phyloP scores from a whole-genome alignment of 768 basidiomycete species.

The Mycena kentingensis region DNA sequence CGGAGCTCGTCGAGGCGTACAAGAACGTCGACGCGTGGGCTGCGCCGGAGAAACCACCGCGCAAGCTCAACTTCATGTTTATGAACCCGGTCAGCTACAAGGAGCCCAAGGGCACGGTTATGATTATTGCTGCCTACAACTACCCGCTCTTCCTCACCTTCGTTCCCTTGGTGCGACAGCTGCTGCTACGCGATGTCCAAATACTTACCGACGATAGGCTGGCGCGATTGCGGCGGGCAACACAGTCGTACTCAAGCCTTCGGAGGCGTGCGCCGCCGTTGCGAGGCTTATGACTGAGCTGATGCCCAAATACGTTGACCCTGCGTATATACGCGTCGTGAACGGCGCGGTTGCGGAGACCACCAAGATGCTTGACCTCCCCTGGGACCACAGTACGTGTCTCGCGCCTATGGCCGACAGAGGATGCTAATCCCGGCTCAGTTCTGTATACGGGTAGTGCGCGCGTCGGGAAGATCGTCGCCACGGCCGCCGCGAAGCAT shows the following conservation, averaged over 20 bases:
- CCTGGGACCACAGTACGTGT: constrained; percentile 57
- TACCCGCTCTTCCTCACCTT: constrained; percentile 66
- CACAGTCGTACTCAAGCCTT: constrained; percentile 71
- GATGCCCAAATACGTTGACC: constrained; percentile 75
- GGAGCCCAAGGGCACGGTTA: constrained; percentile 74
- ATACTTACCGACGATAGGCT: constrained; percentile 32
- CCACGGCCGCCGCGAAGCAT: constrained; percentile 73
- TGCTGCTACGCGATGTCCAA: constrained; percentile 4
- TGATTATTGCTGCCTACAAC: constrained; percentile 76
- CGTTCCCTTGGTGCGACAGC: constrained; percentile 54
- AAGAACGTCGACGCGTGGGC: constrained; percentile 75
- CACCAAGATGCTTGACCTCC: constrained; percentile 68
- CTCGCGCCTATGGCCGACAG: not conserved
- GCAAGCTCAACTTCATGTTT: constrained; percentile 55
- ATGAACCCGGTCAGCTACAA: constrained; percentile 69
- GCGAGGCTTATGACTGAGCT: constrained; percentile 66
- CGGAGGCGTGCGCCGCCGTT: constrained; percentile 62
- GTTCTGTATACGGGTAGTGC: constrained; percentile 69
- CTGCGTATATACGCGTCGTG: constrained; percentile 62
- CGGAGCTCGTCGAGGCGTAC: constrained; percentile 55
- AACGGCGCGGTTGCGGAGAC: constrained; percentile 70
- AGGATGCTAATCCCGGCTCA: constrained; percentile 23
- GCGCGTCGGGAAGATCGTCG: constrained; percentile 67
- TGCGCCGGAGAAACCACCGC: constrained; percentile 58
- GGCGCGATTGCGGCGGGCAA: constrained; percentile 83